A percentile compares a stretch with the other conserved stretches of the same genome.
These are phyloP conservation scores for Drechmeria coniospora DNA, from an alignment of 2,329 filamentous ascomycete genomes.

Conservation along the genomic window DNA sequence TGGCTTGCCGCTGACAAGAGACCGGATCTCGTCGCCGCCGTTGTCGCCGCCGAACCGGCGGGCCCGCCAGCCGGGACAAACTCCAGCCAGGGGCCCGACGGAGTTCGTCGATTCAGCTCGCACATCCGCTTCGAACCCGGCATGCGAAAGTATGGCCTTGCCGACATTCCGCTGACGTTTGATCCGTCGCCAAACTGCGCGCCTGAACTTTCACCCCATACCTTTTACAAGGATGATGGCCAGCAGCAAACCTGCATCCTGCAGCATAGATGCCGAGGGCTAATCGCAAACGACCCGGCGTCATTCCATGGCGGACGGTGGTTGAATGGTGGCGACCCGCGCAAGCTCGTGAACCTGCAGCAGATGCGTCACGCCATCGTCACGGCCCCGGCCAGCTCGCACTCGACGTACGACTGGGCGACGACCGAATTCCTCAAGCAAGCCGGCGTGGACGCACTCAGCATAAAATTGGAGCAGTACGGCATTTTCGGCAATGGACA, in stretches of 20 bases:
- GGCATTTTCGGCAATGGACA: slow-evolving; percentile 39
- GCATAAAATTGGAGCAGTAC: slow-evolving; percentile 25
- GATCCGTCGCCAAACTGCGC: slow-evolving; percentile 16
- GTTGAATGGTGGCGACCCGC: slow-evolving; percentile 6
- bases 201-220: background rate
- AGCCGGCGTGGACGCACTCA: slow-evolving; percentile 28
- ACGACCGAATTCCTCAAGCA: slow-evolving; percentile 36
- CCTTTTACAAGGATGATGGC: background rate
- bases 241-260: slow-evolving; percentile 6
- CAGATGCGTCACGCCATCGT: slow-evolving; percentile 32
- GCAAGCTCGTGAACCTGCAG: slow-evolving; percentile 30
- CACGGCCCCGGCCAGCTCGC: slow-evolving; percentile 37
- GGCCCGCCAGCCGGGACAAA: slow-evolving; percentile 32
- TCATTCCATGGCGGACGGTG: too few species aligned
- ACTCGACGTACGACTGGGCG: slow-evolving; percentile 38
- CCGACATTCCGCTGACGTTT: slow-evolving; percentile 25
- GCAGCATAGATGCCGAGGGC: slow-evolving; percentile 4
- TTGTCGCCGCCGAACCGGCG: slow-evolving; percentile 35
- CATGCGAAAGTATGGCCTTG: slow-evolving; percentile 22
- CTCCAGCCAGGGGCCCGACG: background rate
- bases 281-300: background rate
- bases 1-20: slow-evolving; percentile 32
- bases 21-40: slow-evolving; percentile 29
- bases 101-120: slow-evolving; percentile 6
- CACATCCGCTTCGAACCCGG: slow-evolving; percentile 11